phyloP scores from a whole-genome alignment of 2,329 filamentous ascomycete genomes.

The Cladophialophora immunda region DNA sequence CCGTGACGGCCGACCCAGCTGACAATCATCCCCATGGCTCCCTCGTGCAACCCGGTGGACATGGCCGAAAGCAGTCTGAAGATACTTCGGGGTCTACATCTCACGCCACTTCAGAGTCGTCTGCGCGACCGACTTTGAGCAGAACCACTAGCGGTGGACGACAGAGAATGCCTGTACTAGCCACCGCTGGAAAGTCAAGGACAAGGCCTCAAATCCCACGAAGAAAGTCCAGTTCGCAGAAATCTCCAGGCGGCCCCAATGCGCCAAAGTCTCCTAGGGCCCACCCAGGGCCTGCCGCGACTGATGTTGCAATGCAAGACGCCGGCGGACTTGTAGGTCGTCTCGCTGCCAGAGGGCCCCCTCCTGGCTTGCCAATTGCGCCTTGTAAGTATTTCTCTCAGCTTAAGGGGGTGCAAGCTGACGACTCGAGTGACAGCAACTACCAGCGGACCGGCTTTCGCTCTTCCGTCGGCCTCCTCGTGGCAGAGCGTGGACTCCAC shows the following conservation, averaged over 20 bases:
- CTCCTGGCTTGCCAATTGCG: constrained; percentile 24
- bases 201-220: constrained; percentile 28
- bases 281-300: not conserved
- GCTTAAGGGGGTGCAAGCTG: not conserved
- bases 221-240: constrained; percentile 35
- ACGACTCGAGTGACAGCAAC: constrained; percentile 15
- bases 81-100: constrained; percentile 25
- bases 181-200: constrained; percentile 32
- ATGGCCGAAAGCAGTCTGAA: constrained; percentile 11
- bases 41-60: constrained; percentile 20
- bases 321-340: not conserved
- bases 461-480: constrained; percentile 38
- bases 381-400: constrained; percentile 27
- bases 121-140: constrained; percentile 29
- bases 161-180: constrained; percentile 21
- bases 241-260: constrained; percentile 16
- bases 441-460: constrained; percentile 32
- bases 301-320: not conserved
- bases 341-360: constrained; percentile 16
- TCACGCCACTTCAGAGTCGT: constrained; percentile 28
- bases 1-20: not conserved
- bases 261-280: constrained; percentile 22
- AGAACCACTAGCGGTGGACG: constrained; percentile 34
- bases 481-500: constrained; percentile 40
- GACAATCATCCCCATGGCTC: constrained; percentile 16